These are phyloP conservation scores for Paramecium bursaria DNA, from an alignment of 73 alveolate species.

Conservation along the genomic window DNA sequence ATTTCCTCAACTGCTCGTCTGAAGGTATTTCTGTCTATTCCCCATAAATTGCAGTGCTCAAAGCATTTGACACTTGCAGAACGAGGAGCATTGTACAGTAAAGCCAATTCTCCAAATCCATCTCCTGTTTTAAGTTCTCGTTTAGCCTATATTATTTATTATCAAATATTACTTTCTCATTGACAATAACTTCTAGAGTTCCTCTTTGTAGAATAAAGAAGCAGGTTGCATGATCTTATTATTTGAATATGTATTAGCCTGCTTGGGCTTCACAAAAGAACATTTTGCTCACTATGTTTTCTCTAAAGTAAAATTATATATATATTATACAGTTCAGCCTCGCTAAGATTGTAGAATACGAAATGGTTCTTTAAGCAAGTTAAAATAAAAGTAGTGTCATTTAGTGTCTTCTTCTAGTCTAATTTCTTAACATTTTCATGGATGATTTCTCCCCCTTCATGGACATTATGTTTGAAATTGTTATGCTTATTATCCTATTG, in stretches of 20 bases:
- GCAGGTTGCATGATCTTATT: conserved; percentile 57
- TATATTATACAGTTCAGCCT: conserved; percentile 28
- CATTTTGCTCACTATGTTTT: conserved; percentile 34
- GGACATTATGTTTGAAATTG: conserved; percentile 21
- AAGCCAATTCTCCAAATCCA: conserved; percentile 96
- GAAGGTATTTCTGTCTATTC: conserved; percentile 89
- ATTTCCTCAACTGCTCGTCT: conserved; percentile 73
- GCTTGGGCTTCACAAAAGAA: conserved; percentile 22
- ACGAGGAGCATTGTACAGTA: conserved; percentile 91
- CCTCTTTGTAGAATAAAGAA: conserved; percentile 65
- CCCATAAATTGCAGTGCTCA: conserved; percentile 86
- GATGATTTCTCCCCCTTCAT: conserved; percentile 66
- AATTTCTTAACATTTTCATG: conserved; percentile 60
- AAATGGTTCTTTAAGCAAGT: conserved; percentile 54
- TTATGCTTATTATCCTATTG: not conserved
- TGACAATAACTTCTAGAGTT: conserved; percentile 63
- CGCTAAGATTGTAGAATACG: conserved; percentile 38
- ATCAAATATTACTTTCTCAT: conserved; percentile 42
- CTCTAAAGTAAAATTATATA: not conserved
- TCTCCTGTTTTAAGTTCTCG: conserved; percentile 77
- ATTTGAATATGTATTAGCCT: conserved; percentile 33
- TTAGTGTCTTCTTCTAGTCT: conserved; percentile 58
- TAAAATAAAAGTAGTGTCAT: conserved; percentile 65
- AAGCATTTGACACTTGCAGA: conserved; percentile 90
- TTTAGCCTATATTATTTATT: no score